Conservation (phyloP, 352 stramenopile species). For the Pythium pyrilobum region DNA sequence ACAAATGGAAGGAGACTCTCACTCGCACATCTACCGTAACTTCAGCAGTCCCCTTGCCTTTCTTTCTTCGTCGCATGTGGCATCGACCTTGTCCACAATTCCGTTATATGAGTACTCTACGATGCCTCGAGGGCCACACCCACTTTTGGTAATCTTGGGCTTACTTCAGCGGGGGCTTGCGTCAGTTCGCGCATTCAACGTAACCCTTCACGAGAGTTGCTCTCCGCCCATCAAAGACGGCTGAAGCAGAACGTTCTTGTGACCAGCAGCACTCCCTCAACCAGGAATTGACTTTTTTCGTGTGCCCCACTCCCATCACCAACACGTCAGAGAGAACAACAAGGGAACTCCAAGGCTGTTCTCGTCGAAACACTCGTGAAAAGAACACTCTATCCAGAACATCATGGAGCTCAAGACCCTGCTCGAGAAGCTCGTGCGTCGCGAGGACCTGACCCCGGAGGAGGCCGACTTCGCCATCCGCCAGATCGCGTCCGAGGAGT, state of each 20-base stretch:
- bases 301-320: neutral
- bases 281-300: too few species aligned
- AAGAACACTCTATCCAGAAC: neutral
- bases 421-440: constrained; percentile 63
- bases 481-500: constrained; percentile 64
- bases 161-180: constrained; percentile 11
- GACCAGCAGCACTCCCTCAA: neutral
- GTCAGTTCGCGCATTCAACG: constrained; percentile 18
- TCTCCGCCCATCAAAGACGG: neutral
- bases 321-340: neutral
- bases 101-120: neutral
- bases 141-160: neutral
- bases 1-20: too few species aligned
- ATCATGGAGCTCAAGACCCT: constrained; percentile 70
- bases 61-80: too few species aligned
- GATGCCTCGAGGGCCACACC: neutral
- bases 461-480: constrained; percentile 69
- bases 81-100: too few species aligned
- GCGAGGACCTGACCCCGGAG: constrained; percentile 63
- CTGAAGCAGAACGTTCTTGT: constrained; percentile 19
- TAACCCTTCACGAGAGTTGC: constrained; percentile 10
- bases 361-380: neutral
- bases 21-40: too few species aligned
- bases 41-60: too few species aligned
- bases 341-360: neutral